Evolutionary conservation across 768 basidiomycete species (phyloP).

Genomic region (Amanita muscaria): DNA sequence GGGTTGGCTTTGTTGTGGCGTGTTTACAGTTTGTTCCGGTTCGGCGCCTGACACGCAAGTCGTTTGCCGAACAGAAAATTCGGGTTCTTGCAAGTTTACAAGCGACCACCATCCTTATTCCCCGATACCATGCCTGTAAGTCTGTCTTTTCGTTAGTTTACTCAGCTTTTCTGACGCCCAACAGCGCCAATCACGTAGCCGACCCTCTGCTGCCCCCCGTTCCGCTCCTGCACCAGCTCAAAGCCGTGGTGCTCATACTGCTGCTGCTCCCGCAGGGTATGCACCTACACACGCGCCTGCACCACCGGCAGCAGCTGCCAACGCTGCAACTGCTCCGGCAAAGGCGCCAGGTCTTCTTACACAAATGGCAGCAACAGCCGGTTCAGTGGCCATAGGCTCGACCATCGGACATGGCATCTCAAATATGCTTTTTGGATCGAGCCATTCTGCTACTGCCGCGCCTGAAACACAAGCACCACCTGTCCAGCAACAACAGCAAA

Average conservation of each 20-base stretch:
- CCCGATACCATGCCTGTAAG: conserved; percentile 32
- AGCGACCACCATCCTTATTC: conserved; percentile 22
- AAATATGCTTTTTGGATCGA: conserved; percentile 75
- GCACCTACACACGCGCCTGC: conserved; percentile 32
- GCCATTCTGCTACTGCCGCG: conserved; percentile 29
- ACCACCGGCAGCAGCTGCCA: conserved; percentile 34
- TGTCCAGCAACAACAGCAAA: conserved; percentile 34
- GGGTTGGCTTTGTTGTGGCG: not conserved
- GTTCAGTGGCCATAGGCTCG: conserved; percentile 83
- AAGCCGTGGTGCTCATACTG: conserved; percentile 38
- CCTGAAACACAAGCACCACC: conserved; percentile 40
- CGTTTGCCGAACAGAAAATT: conserved; percentile 19
- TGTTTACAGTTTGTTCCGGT: not conserved
- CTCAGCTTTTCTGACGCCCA: conserved; percentile 1
- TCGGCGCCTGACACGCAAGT: conserved; percentile 23
- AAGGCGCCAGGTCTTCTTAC: conserved; percentile 64
- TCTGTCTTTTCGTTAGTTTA: not conserved
- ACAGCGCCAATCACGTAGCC: conserved; percentile 74
- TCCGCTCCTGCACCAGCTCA: conserved; percentile 33
- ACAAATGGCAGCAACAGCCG: conserved; percentile 87
- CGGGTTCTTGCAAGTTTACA: conserved; percentile 15
- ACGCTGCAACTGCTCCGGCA: conserved; percentile 22
- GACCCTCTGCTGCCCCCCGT: conserved; percentile 48
- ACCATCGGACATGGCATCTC: conserved; percentile 88
- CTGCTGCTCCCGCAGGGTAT: conserved; percentile 43